phyloP scores from a whole-genome alignment of 306 rosid genomes.

The Lotus japonicus region DNA sequence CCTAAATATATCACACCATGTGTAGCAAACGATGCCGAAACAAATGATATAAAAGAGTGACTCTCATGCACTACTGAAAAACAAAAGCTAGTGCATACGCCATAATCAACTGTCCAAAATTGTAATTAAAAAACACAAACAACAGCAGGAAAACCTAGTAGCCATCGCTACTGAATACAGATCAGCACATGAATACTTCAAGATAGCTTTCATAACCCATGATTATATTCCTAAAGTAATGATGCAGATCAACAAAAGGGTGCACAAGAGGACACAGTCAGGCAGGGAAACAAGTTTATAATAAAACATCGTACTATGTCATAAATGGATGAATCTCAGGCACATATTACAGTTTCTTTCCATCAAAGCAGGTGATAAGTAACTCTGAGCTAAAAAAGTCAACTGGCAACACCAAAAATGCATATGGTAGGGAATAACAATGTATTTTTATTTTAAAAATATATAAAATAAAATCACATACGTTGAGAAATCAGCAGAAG shows the following conservation, averaged over 20 bases:
- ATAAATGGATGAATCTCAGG: neutral
- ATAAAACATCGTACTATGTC: neutral
- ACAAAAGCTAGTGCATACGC: neutral
- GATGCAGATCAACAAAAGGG: neutral
- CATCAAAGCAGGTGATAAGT: neutral
- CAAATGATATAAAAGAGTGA: neutral
- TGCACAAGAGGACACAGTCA: neutral
- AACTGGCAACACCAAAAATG: neutral
- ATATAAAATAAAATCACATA: slow-evolving; percentile 26
- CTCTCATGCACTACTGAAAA: neutral
- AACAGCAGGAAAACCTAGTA: neutral
- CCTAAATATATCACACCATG: neutral
- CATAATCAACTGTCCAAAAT: neutral
- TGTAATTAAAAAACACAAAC: too few relatives aligned
- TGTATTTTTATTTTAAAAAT: too few relatives aligned
- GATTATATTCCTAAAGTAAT: neutral
- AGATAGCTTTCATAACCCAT: neutral
- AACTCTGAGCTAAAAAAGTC: neutral
- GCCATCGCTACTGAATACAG: neutral
- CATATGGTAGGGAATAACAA: neutral
- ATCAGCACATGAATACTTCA: neutral
- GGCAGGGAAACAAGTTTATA: neutral
- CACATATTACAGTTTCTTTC: neutral
- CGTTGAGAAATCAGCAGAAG: slow-evolving; percentile 96
- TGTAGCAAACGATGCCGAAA: neutral